Base-by-base conservation (phyloP, 768 basidiomycete species). In the Russula lepida region DNA sequence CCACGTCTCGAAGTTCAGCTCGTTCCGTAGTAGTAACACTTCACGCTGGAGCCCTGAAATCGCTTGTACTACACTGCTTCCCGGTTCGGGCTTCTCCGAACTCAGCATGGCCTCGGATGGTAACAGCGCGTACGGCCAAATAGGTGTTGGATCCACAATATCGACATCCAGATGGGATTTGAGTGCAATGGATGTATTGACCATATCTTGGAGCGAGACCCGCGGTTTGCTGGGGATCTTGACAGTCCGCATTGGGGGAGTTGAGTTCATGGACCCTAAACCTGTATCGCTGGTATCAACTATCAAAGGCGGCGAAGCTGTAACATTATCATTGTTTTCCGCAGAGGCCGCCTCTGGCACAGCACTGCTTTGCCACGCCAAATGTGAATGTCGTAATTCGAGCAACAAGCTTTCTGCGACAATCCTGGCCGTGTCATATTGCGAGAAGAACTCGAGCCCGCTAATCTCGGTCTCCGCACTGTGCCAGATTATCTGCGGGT, bases 1-100 rank as follows among this genome's bases (percentile, higher is more conserved):
- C 88, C 90, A 94, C 27, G 86, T 76, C 73, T 93, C 88, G 62
- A 92, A 90, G 69, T 91, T 90, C 44, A 93, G 81, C 65, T 93
- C 90, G 69, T 84, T 90, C 52, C 86, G 78, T 30, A 93, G 75
- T 30, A 92, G 71, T 2, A 92, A 71, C 1, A 88, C 78, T 68
- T 93, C 89, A 47, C 86, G 78, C 71, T 94, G 92, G 60, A 94
- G 74, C 6, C 75, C 78, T 15, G 84, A 80, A 32, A 93, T 83
- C 9, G 84, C 84, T 56, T 84, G 80, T n/a, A 77, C 76, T n/a
- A 84, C 76, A 52, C 56, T 49, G 66, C 81, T 80, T 6, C 74
- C 65, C 9, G 82, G 77, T 19, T 80, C 64, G 12, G 71, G 70
- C 15, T 59, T 56, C 19, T 11, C 68, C 6, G 52, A 52, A 46